Conservation (phyloP, 176 grass and related monocot species). For the Themeda triandra region DNA sequence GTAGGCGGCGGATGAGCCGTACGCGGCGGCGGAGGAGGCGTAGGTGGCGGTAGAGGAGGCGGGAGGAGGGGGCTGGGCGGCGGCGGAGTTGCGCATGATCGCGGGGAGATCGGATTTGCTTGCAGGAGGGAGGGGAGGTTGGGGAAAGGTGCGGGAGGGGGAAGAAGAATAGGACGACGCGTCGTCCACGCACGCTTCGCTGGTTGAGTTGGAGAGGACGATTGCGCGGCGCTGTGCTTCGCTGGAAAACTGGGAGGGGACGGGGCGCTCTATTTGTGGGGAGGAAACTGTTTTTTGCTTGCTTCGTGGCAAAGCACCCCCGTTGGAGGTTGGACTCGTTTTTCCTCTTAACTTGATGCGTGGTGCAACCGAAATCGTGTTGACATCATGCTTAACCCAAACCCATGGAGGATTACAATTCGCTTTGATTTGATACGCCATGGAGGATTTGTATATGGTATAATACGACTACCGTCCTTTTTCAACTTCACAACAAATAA, state of each 20-base stretch:
- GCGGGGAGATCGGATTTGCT: constrained; percentile 1
- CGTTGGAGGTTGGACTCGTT: too few relatives aligned
- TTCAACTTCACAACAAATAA: too few relatives aligned
- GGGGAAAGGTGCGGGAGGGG: constrained; percentile 10
- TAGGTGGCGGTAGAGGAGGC: neutral
- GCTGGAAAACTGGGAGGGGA: neutral
- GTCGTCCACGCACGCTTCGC: neutral
- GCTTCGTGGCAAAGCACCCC: neutral
- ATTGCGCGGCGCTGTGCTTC: neutral
- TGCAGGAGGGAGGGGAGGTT: constrained; percentile 2
- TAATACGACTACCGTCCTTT: too few relatives aligned
- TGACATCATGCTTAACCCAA: neutral
- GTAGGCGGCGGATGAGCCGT: constrained; percentile 26
- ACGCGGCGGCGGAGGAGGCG: constrained; percentile 35
- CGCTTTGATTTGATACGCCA: too few relatives aligned
- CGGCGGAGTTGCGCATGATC: constrained; percentile 23
- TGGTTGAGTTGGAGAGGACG: neutral
- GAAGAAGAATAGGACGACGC: neutral
- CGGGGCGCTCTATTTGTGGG: neutral
- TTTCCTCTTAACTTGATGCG: too few relatives aligned
- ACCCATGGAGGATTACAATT: too few relatives aligned
- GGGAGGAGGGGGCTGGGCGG: neutral
- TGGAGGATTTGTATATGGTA: too few relatives aligned
- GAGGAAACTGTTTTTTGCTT: neutral
- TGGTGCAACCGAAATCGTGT: neutral